Percentiles rank a stretch among this genome's conserved stretches.
These are phyloP conservation scores for Cercospora canescens DNA, from an alignment of 2,329 filamentous ascomycete genomes.

Conservation along the genomic window DNA sequence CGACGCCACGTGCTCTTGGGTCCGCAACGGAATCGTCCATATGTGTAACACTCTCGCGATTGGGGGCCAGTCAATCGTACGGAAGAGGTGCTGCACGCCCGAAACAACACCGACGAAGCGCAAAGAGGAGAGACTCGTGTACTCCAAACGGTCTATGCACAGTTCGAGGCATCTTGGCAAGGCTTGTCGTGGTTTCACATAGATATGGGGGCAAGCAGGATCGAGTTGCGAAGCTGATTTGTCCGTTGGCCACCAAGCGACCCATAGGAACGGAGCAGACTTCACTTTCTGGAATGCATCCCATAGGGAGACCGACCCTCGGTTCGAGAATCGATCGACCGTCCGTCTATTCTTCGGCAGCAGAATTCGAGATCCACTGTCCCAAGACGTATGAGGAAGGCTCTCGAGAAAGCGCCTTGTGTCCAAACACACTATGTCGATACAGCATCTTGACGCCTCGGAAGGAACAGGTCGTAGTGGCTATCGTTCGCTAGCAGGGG, in stretches of 20 bases:
- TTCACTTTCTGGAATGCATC: not conserved
- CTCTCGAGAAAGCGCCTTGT: not conserved
- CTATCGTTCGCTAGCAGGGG: too few species aligned
- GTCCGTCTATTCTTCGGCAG: not conserved
- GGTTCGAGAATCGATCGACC: not conserved
- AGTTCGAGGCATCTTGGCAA: not conserved
- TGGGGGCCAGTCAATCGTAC: not conserved
- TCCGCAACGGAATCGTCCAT: not conserved
- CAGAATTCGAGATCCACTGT: not conserved
- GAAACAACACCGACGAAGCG: not conserved
- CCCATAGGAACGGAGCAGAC: not conserved
- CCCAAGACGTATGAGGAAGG: not conserved
- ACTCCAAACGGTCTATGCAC: not conserved
- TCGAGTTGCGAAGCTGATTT: not conserved
- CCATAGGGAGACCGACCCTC: not conserved
- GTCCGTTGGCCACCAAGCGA: not conserved
- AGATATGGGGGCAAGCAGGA: not conserved
- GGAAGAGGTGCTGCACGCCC: not conserved
- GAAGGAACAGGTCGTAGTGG: too few species aligned
- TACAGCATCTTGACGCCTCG: too few species aligned
- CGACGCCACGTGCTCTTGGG: not conserved
- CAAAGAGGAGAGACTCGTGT: not conserved
- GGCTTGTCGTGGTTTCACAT: slow-evolving; percentile 1
- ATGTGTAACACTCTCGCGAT: not conserved
- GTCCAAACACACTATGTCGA: not conserved